Conservation (phyloP, 768 basidiomycete genomes). For the Termitomyces sp. region DNA sequence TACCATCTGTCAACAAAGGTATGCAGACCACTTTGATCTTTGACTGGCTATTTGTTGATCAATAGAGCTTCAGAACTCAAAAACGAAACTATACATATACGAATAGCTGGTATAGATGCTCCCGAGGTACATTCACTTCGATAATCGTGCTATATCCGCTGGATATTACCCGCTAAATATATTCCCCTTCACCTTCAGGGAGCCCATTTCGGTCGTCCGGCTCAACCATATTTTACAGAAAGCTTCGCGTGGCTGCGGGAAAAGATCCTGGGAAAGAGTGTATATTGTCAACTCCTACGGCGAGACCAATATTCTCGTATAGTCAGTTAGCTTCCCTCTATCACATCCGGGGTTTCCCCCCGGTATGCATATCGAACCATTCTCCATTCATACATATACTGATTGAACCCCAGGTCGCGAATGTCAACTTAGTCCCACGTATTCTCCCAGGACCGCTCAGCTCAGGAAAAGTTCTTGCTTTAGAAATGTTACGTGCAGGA, state of each 20-base stretch:
- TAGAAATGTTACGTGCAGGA: conserved; percentile 77
- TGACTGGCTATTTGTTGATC: neutral
- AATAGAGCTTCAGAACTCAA: conserved; percentile 52
- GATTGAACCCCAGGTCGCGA: conserved; percentile 48
- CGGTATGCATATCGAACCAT: neutral
- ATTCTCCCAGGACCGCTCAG: conserved; percentile 46
- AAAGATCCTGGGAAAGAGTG: conserved; percentile 45
- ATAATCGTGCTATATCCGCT: neutral
- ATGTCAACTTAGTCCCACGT: conserved; percentile 48
- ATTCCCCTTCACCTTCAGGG: conserved; percentile 33
- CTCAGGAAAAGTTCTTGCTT: conserved; percentile 44
- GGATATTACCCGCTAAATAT: neutral
- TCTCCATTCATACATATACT: neutral
- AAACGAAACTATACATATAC: conserved; percentile 78
- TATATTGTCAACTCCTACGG: conserved; percentile 68
- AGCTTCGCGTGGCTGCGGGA: conserved; percentile 66
- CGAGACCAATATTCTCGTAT: conserved; percentile 84
- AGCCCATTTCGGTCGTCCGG: conserved; percentile 79
- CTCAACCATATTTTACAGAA: conserved; percentile 72
- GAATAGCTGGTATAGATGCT: conserved; percentile 89
- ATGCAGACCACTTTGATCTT: neutral
- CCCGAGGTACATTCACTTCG: conserved; percentile 61
- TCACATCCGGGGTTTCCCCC: neutral
- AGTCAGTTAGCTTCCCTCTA: conserved; percentile 36
- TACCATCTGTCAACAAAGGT: conserved; percentile 62